Percentiles rank a stretch among this genome's conserved stretches.
Evolutionary conservation across 176 grass and related monocot species (phyloP).

Genomic region (Oryza rufipogon): DNA sequence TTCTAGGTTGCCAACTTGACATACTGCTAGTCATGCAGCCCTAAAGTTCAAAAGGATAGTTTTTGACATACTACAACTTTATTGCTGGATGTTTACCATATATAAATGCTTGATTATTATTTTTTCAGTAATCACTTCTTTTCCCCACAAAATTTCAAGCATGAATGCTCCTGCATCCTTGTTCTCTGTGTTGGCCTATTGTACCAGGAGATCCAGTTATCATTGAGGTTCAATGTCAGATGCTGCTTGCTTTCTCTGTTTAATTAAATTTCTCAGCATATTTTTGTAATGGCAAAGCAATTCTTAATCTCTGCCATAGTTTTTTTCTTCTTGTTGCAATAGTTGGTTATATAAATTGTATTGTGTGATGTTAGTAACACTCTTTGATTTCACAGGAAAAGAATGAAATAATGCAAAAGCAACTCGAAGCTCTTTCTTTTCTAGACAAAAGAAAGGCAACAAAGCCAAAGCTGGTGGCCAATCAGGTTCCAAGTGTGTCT

Average conservation of each 20-base stretch:
- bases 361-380: neutral
- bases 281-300: too few relatives aligned
- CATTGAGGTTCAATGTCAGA: too few relatives aligned
- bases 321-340: conserved; percentile 25
- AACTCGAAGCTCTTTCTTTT: conserved; percentile 88
- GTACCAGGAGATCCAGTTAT: neutral
- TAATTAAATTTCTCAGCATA: too few relatives aligned
- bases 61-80: conserved; percentile 24
- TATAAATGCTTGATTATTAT: neutral
- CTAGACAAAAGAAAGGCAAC: conserved; percentile 85
- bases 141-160: neutral
- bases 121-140: neutral
- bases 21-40: neutral
- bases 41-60: neutral
- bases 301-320: neutral
- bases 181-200: conserved; percentile 16
- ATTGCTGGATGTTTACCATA: neutral
- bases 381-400: conserved; percentile 60
- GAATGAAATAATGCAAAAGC: conserved; percentile 79
- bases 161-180: neutral
- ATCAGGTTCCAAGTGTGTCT: conserved; percentile 59
- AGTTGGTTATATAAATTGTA: neutral
- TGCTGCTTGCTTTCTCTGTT: too few relatives aligned
- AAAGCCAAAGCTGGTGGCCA: conserved; percentile 59
- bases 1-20: neutral